Evolutionary conservation across 2,329 filamentous ascomycete species (phyloP).

Genomic region (Endoconidiophora laricicola): DNA sequence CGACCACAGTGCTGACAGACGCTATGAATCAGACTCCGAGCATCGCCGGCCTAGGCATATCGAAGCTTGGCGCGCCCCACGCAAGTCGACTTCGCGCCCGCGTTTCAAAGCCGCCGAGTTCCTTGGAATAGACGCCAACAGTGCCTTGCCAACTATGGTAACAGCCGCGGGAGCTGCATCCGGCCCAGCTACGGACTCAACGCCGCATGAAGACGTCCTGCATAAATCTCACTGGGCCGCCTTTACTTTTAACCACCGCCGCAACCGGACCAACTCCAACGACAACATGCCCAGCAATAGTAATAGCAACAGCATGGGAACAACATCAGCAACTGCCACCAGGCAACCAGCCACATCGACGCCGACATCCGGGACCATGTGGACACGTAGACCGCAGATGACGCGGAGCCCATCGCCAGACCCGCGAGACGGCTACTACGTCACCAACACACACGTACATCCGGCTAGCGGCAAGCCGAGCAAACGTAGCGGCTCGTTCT

Average conservation of each 20-base stretch:
- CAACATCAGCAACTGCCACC: too few relatives aligned
- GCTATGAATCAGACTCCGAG: slow-evolving; percentile 8
- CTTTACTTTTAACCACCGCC: slow-evolving; percentile 5
- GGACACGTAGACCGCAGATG: too few relatives aligned
- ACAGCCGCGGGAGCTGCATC: background rate
- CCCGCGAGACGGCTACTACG: slow-evolving; percentile 1
- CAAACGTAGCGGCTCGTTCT: too few relatives aligned
- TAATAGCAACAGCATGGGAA: too few relatives aligned
- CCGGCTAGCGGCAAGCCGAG: background rate
- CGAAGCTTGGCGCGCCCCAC: slow-evolving; percentile 5
- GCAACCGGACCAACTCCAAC: background rate
- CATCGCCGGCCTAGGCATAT: slow-evolving; percentile 7
- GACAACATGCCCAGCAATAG: background rate
- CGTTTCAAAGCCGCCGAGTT: background rate
- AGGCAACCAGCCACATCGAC: too few relatives aligned
- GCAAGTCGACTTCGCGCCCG: background rate
- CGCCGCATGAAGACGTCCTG: background rate
- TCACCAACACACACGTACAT: background rate
- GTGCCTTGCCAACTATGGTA: background rate
- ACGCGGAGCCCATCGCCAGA: slow-evolving; percentile 4
- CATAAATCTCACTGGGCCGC: slow-evolving; percentile 3
- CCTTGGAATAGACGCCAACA: background rate
- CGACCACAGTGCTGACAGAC: background rate
- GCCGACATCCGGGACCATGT: too few relatives aligned
- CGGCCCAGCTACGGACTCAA: background rate